Conservation (phyloP, 1,284 basidiomycete genomes). For the Marasmius tenuissimus region DNA sequence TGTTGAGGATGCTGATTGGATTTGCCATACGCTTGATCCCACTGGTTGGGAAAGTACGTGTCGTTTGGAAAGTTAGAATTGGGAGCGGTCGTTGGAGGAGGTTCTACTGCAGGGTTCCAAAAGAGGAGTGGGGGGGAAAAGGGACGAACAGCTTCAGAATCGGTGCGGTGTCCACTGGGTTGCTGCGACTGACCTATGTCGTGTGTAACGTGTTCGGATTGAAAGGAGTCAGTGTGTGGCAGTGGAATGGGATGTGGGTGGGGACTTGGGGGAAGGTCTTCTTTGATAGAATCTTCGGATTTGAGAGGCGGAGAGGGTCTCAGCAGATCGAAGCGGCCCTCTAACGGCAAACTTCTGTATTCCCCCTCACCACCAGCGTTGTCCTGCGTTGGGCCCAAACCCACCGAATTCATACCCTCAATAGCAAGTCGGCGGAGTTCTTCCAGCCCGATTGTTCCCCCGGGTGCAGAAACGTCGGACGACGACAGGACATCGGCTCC, state of each 20-base stretch:
- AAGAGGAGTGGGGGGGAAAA: slow-evolving; percentile 62
- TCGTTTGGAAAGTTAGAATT: slow-evolving; percentile 56
- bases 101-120: slow-evolving; percentile 72
- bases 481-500: slow-evolving; percentile 28
- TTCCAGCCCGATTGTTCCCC: slow-evolving; percentile 56
- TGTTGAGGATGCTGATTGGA: slow-evolving; percentile 27
- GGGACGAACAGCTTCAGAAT: slow-evolving; percentile 36
- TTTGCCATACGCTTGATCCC: slow-evolving; percentile 57
- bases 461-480: slow-evolving; percentile 13
- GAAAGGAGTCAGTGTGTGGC: slow-evolving; percentile 20
- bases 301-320: slow-evolving; percentile 41
- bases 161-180: slow-evolving; percentile 12
- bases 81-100: slow-evolving; percentile 64
- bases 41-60: slow-evolving; percentile 73
- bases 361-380: slow-evolving; percentile 54
- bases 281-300: slow-evolving; percentile 53
- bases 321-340: slow-evolving; percentile 85
- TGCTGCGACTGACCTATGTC: slow-evolving; percentile 5
- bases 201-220: not conserved
- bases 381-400: slow-evolving; percentile 14
- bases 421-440: slow-evolving; percentile 70
- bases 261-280: slow-evolving; percentile 48
- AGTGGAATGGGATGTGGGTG: slow-evolving; percentile 36
- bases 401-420: slow-evolving; percentile 47
- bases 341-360: slow-evolving; percentile 79